phyloP scores from a whole-genome alignment of 345 rosid genomes.

The Dimocarpus longan region DNA sequence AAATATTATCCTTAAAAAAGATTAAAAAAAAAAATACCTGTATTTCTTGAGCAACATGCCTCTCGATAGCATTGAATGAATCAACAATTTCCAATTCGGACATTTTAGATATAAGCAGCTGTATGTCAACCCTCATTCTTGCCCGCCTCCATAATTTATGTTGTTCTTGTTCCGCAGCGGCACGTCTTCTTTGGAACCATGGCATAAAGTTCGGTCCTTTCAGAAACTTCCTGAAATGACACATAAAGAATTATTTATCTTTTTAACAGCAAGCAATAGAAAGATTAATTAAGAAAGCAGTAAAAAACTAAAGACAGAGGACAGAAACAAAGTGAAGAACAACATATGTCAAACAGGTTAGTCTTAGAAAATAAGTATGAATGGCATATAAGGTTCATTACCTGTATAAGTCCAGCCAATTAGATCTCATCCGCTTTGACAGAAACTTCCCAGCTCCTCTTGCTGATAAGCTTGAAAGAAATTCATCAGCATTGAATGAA shows the following conservation, averaged over 20 bases:
- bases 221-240: slow-evolving; percentile 76
- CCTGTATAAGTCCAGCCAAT: slow-evolving; percentile 97
- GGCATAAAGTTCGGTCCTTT: slow-evolving; percentile 90
- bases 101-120: slow-evolving; percentile 63
- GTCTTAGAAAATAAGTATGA: neutral
- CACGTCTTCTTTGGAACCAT: slow-evolving; percentile 88
- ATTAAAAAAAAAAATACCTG: slow-evolving; percentile 48
- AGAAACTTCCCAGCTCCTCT: slow-evolving; percentile 95
- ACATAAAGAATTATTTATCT: slow-evolving; percentile 19
- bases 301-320: neutral
- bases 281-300: slow-evolving; percentile 3
- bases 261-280: slow-evolving; percentile 16
- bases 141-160: slow-evolving; percentile 85
- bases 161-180: slow-evolving; percentile 84
- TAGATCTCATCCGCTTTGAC: slow-evolving; percentile 90
- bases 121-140: slow-evolving; percentile 76
- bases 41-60: slow-evolving; percentile 65
- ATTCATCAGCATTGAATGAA: slow-evolving; percentile 65
- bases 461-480: slow-evolving; percentile 71
- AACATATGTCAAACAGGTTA: neutral
- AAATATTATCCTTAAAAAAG: slow-evolving; percentile 14
- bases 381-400: slow-evolving; percentile 27
- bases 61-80: slow-evolving; percentile 89
- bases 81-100: slow-evolving; percentile 90
- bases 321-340: slow-evolving; percentile 6